Conservation (phyloP, 2,329 filamentous ascomycete genomes). For the Teratosphaeria epicoccoides region DNA sequence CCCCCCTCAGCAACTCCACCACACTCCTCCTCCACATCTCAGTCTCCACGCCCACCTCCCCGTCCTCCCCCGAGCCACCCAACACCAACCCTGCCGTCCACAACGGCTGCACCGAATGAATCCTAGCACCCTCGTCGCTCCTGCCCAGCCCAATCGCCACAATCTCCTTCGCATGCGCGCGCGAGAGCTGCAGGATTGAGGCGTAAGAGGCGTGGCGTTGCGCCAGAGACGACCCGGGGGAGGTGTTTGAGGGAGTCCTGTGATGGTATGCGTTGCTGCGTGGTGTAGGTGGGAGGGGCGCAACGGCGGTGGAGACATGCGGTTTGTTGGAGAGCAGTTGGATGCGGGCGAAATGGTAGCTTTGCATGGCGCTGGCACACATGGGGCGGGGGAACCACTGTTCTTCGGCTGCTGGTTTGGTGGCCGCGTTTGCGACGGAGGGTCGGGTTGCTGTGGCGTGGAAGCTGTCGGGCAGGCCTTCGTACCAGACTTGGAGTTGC, state of each 20-base stretch:
- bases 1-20: slow-evolving; percentile 44
- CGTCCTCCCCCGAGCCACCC: slow-evolving; percentile 28
- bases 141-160: slow-evolving; percentile 49
- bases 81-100: slow-evolving; percentile 54
- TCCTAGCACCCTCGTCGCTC: slow-evolving; percentile 46
- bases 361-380: slow-evolving; percentile 56
- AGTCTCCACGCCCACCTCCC: slow-evolving; percentile 14
- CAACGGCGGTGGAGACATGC: slow-evolving; percentile 38
- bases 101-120: slow-evolving; percentile 48
- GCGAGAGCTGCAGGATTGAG: slow-evolving; percentile 44
- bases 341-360: slow-evolving; percentile 54
- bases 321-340: slow-evolving; percentile 51
- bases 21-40: slow-evolving; percentile 44
- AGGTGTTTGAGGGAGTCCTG: slow-evolving; percentile 46
- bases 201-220: slow-evolving; percentile 47
- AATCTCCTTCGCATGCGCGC: slow-evolving; percentile 50
- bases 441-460: slow-evolving; percentile 43
- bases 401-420: slow-evolving; percentile 30
- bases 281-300: slow-evolving; percentile 1
- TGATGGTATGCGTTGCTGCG: slow-evolving; percentile 38
- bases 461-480: slow-evolving; percentile 50
- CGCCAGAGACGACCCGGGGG: slow-evolving; percentile 35
- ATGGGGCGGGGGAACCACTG: slow-evolving; percentile 54
- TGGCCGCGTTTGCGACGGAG: slow-evolving; percentile 16
- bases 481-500: slow-evolving; percentile 50